Conservation (phyloP, 2,329 filamentous ascomycete genomes). For the Cadophora sp. region DNA sequence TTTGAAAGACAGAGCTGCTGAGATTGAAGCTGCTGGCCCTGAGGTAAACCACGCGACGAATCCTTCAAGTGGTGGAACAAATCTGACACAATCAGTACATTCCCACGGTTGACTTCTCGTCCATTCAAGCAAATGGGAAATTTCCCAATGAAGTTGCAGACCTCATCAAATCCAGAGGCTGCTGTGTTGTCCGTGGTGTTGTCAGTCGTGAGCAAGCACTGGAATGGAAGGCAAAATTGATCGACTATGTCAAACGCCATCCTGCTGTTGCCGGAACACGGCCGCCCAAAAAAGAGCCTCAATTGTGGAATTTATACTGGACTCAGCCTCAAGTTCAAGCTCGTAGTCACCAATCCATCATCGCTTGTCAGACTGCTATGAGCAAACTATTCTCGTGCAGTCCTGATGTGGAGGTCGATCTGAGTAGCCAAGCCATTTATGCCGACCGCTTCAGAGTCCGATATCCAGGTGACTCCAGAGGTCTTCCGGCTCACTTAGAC, state of each 20-base stretch:
- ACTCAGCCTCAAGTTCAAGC: slow-evolving; percentile 22
- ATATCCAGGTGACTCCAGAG: slow-evolving; percentile 19
- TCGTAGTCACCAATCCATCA: slow-evolving; percentile 22
- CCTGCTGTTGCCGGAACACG: slow-evolving; percentile 21
- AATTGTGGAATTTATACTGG: slow-evolving; percentile 26
- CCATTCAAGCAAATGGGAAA: slow-evolving; percentile 16
- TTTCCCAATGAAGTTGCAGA: slow-evolving; percentile 22
- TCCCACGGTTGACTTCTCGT: slow-evolving; percentile 20
- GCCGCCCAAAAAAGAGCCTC: slow-evolving; percentile 1
- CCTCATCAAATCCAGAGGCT: slow-evolving; percentile 23
- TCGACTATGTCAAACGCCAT: slow-evolving; percentile 21
- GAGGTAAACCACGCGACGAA: slow-evolving; percentile 4
- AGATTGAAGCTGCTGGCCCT: slow-evolving; percentile 16
- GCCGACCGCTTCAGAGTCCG: slow-evolving; percentile 25
- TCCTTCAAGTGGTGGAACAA: not conserved
- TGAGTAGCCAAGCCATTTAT: slow-evolving; percentile 20
- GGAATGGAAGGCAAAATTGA: slow-evolving; percentile 20
- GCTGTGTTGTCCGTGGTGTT: slow-evolving; percentile 23
- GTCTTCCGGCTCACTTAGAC: slow-evolving; percentile 22
- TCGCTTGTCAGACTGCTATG: slow-evolving; percentile 22
- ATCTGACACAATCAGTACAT: slow-evolving; percentile 16
- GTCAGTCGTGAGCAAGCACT: slow-evolving; percentile 24
- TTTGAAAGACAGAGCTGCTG: slow-evolving; percentile 17
- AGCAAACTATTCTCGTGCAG: slow-evolving; percentile 23
- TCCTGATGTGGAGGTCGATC: slow-evolving; percentile 19